Base-by-base conservation (phyloP, 352 stramenopile species). In the Globisporangium apiculatum region DNA sequence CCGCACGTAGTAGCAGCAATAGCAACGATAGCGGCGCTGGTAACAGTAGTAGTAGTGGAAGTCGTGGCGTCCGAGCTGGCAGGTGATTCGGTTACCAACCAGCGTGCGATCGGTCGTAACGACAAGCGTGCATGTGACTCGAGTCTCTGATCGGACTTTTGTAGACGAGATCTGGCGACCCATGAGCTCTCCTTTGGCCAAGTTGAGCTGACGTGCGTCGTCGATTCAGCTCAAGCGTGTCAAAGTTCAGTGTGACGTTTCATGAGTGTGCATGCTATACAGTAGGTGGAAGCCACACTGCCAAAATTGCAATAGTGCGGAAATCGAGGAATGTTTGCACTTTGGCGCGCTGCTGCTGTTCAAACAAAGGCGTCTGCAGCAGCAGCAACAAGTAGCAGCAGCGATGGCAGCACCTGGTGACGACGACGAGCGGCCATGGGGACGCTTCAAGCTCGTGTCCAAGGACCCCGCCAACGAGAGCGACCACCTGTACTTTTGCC, bases 401-500 rank as follows among this genome's bases (percentile, higher is more conserved):
- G 4, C 4, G 35, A 45, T 45, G n/a, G 43, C 53, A 15, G 11
- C 10, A n/a, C 9, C 11, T n/a, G n/a, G 37, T 5, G 12, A 31
- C 48, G 41, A 7, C 48, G 36, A 43, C 53, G 36, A 40, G 60
- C 49, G 55, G 46, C 68, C 76, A 11, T 89, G 79, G 82, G 81
- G 68, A 10, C 72, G 82, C 37, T 84, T 91, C 64, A 73, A 60
- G 55, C 64, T 86, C 53, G 64, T 91, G 7, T 87, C 81, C 4
- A 78, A 78, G 58, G 66, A 88, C 0, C 64, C 61, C 5, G 67
- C 71, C 9, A 63, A 68, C 3, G 76, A 91, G 54, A 76, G 50
- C 36, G 76, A 91, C 62, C 76, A 88, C 61, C 66, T 91, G 37
- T 82, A 86, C 62, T 87, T 91, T 53, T 63, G 53, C 14, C 61